These are phyloP conservation scores for Brassica cretica DNA, from an alignment of 345 rosid species.

Conservation along the genomic window DNA sequence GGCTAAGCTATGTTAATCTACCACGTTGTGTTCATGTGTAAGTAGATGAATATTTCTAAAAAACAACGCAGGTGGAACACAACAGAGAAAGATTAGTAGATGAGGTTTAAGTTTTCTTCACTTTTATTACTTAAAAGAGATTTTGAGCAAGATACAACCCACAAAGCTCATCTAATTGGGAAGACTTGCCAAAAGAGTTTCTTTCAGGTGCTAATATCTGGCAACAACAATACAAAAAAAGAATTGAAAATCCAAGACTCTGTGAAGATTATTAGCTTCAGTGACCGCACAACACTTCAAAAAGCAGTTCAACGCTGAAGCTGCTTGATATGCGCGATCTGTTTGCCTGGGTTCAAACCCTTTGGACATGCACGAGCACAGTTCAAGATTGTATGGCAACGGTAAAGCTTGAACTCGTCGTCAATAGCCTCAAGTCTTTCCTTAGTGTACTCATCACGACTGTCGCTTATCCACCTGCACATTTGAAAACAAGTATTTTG, in stretches of 20 bases:
- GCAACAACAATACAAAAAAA: conserved; percentile 29
- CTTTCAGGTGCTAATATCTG: not conserved
- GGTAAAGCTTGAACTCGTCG: conserved; percentile 92
- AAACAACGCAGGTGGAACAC: conserved; percentile 21
- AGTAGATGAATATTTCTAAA: conserved; percentile 11
- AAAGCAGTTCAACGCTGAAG: conserved; percentile 47
- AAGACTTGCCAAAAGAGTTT: conserved; percentile 28
- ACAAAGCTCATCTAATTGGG: conserved; percentile 33
- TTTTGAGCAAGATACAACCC: conserved; percentile 26
- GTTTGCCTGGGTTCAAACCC: conserved; percentile 95
- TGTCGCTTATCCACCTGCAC: conserved; percentile 95
- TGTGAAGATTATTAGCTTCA: conserved; percentile 38
- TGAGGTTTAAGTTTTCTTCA: conserved; percentile 6
- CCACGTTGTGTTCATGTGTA: conserved; percentile 16
- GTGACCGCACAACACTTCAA: not conserved
- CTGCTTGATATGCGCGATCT: conserved; percentile 77
- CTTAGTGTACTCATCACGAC: conserved; percentile 92
- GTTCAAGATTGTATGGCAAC: conserved; percentile 97
- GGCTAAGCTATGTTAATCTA: not conserved
- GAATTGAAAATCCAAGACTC: conserved; percentile 16
- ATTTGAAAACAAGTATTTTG: conserved; percentile 3
- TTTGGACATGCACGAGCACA: conserved; percentile 98
- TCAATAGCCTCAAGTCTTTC: conserved; percentile 84
- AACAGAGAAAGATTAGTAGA: conserved; percentile 21
- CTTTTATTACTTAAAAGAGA: conserved; percentile 26